Conservation (phyloP, 2,329 filamentous ascomycete species). For the Dothideomycetes sp. region DNA sequence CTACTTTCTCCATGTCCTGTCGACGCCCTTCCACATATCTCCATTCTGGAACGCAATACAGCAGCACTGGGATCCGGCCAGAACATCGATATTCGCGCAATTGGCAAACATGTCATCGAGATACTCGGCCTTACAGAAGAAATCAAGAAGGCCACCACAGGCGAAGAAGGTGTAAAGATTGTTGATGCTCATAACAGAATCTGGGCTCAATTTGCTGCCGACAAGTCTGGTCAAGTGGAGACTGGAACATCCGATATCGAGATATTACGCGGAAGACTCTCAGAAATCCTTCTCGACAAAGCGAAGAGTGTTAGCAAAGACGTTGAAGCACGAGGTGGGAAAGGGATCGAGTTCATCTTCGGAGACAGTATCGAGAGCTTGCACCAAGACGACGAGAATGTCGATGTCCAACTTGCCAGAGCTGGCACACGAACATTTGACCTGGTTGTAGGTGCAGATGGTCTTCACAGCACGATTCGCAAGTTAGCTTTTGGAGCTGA, state of each 20-base stretch:
- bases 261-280: conserved; percentile 47
- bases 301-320: conserved; percentile 18
- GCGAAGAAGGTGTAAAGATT: conserved; percentile 34
- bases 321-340: conserved; percentile 19
- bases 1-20: conserved; percentile 18
- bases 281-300: conserved; percentile 32
- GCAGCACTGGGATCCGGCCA: conserved; percentile 33
- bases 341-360: conserved; percentile 24
- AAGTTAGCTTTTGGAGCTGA: conserved; percentile 21
- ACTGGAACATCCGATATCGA: conserved; percentile 41
- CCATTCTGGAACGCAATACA: conserved; percentile 36
- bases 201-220: conserved; percentile 15
- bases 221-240: conserved; percentile 18
- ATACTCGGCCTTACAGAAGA: conserved; percentile 32
- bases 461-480: conserved; percentile 23
- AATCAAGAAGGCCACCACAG: conserved; percentile 29
- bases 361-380: conserved; percentile 20
- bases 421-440: conserved; percentile 18
- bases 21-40: conserved; percentile 27
- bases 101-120: conserved; percentile 33
- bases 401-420: conserved; percentile 22
- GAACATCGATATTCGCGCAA: conserved; percentile 37
- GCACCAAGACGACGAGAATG: conserved; percentile 20
- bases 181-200: conserved; percentile 19
- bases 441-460: conserved; percentile 27